Percentiles rank a stretch among this genome's conserved stretches.
Conservation (phyloP, 2,329 filamentous ascomycete genomes). For the Ilyonectria mors-panacis region DNA sequence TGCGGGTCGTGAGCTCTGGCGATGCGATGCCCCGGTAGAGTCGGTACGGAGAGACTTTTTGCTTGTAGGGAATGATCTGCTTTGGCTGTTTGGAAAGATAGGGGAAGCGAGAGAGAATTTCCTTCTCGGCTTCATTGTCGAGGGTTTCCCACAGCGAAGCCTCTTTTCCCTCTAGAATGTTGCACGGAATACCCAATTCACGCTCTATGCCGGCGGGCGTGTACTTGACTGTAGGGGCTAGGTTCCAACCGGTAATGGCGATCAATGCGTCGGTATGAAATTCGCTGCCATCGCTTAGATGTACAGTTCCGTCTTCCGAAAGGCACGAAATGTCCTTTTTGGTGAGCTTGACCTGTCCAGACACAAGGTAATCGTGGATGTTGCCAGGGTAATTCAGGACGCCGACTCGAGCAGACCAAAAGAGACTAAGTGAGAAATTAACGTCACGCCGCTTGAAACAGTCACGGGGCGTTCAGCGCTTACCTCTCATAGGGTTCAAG, state of each 20-base stretch:
- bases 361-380: not conserved
- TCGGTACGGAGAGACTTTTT: not conserved
- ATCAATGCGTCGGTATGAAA: not conserved
- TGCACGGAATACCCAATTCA: not conserved
- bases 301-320: not conserved
- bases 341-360: not conserved
- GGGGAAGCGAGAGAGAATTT: not conserved
- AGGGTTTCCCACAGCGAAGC: not conserved
- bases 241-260: not conserved
- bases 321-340: not conserved
- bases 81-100: not conserved
- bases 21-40: slow-evolving; percentile 38
- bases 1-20: slow-evolving; percentile 18
- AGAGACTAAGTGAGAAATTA: not conserved
- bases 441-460: no score
- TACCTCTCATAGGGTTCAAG: not conserved
- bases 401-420: not conserved
- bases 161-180: not conserved
- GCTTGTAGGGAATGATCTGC: not conserved
- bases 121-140: not conserved
- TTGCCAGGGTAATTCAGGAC: not conserved
- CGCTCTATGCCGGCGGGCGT: not conserved
- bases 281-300: not conserved
- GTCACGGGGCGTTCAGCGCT: not conserved
- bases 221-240: not conserved